Evolutionary conservation across 306 rosid genomes (phyloP).

Genomic region (Pterocarpus santalinus): DNA sequence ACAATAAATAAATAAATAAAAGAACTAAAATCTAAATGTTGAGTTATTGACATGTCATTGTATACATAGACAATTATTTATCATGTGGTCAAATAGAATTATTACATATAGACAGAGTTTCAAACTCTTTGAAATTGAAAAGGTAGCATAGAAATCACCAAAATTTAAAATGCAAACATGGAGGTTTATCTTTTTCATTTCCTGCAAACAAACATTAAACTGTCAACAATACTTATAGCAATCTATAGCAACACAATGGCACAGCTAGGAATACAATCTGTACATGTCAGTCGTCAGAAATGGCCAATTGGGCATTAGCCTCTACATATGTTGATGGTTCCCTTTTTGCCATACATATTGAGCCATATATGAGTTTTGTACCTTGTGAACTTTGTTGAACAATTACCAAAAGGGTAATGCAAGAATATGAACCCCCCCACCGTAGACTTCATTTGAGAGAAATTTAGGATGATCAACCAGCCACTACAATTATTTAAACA

Average conservation of each 20-base stretch:
- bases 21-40: too few species aligned
- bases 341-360: not conserved
- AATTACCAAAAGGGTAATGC: slow-evolving; percentile 65
- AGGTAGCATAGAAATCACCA: too few species aligned
- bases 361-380: slow-evolving; percentile 27
- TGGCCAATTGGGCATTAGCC: not conserved
- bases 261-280: not conserved
- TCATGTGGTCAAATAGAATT: too few species aligned
- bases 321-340: not conserved
- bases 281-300: not conserved
- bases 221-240: not conserved
- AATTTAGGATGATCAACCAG: slow-evolving; percentile 67
- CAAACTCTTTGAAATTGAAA: too few species aligned
- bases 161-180: slow-evolving; percentile 48
- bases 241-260: not conserved
- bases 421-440: slow-evolving; percentile 82
- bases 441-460: slow-evolving; percentile 59
- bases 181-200: slow-evolving; percentile 68
- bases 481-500: slow-evolving; percentile 66
- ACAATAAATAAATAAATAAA: too few species aligned
- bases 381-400: slow-evolving; percentile 65
- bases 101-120: too few species aligned
- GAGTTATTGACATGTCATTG: too few species aligned
- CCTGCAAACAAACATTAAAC: slow-evolving; percentile 49
- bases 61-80: too few species aligned